Evolutionary conservation across 169 alveolate species (phyloP).

Genomic region (Babesia caballi): DNA sequence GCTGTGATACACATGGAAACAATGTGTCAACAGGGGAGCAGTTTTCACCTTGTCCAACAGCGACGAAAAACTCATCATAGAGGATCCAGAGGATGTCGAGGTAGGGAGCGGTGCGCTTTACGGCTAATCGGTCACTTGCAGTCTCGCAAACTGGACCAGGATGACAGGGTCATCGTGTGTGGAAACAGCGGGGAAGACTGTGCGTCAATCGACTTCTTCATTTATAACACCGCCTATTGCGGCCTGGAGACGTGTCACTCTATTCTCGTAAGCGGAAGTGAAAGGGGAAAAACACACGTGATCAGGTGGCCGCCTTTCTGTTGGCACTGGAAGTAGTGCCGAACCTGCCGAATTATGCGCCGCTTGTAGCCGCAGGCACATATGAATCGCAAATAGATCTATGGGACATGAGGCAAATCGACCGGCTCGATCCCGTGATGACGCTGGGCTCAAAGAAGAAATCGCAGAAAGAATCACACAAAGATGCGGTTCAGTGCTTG

Average conservation of each 20-base stretch:
- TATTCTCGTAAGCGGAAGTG: slow-evolving; percentile 2
- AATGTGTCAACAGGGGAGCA: slow-evolving; percentile 33
- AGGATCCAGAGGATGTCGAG: slow-evolving; percentile 56
- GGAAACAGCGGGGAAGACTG: slow-evolving; percentile 52
- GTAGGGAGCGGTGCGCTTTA: neutral
- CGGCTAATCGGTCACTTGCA: neutral
- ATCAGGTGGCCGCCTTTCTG: slow-evolving; percentile 33
- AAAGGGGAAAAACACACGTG: too few relatives aligned
- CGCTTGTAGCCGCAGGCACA: slow-evolving; percentile 52
- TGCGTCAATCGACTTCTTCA: slow-evolving; percentile 42
- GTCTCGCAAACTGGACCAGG: slow-evolving; percentile 46
- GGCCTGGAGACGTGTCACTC: slow-evolving; percentile 62
- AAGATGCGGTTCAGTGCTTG: slow-evolving; percentile 33
- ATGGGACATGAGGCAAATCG: slow-evolving; percentile 51
- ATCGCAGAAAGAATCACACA: slow-evolving; percentile 7
- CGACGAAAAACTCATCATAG: slow-evolving; percentile 47
- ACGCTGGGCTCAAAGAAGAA: slow-evolving; percentile 2
- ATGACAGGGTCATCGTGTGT: slow-evolving; percentile 51
- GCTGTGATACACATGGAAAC: too few relatives aligned
- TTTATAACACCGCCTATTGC: slow-evolving; percentile 51
- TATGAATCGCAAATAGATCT: slow-evolving; percentile 35
- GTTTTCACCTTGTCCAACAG: slow-evolving; percentile 34
- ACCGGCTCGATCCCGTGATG: slow-evolving; percentile 24
- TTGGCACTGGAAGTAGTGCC: slow-evolving; percentile 37
- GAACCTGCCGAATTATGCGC: slow-evolving; percentile 12